Percentiles rank a stretch among this genome's conserved stretches.
Evolutionary conservation across 2,329 filamentous ascomycete genomes (phyloP).

Genomic region (Sphaerulina vaccinii): DNA sequence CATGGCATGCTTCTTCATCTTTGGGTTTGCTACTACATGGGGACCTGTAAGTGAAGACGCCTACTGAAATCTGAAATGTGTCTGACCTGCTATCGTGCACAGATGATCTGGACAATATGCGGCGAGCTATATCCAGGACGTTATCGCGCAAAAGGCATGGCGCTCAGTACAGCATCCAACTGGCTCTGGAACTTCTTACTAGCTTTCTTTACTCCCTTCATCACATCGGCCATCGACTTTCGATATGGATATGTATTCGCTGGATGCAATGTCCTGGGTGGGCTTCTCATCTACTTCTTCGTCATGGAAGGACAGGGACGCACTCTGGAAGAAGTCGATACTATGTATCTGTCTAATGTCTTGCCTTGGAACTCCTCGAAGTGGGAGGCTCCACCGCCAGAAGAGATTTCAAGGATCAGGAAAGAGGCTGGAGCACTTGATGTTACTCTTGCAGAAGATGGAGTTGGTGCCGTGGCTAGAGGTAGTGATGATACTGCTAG

Average conservation of each 20-base stretch:
- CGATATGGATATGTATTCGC: constrained; percentile 75
- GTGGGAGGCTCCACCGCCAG: constrained; percentile 35
- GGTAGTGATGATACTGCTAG: constrained; percentile 10
- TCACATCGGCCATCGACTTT: constrained; percentile 68
- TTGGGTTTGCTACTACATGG: constrained; percentile 66
- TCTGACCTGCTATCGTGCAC: no score
- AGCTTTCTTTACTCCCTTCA: constrained; percentile 76
- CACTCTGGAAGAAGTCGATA: constrained; percentile 40
- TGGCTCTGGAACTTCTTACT: constrained; percentile 48
- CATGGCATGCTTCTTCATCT: constrained; percentile 67
- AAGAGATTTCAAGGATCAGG: constrained; percentile 28
- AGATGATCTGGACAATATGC: constrained; percentile 60
- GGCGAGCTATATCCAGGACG: constrained; percentile 54
- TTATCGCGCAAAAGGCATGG: constrained; percentile 48
- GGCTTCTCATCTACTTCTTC: constrained; percentile 71
- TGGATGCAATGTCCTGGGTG: constrained; percentile 65
- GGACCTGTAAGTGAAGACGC: background rate
- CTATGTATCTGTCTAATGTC: constrained; percentile 59
- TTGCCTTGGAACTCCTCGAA: constrained; percentile 35
- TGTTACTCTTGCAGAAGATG: constrained; percentile 5
- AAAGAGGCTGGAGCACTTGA: constrained; percentile 18
- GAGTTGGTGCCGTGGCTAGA: background rate
- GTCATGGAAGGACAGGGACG: constrained; percentile 71
- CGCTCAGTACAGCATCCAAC: constrained; percentile 60
- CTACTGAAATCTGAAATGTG: no score